These are phyloP conservation scores for Saitozyma sp. DNA, from an alignment of 768 basidiomycete genomes.

Conservation along the genomic window DNA sequence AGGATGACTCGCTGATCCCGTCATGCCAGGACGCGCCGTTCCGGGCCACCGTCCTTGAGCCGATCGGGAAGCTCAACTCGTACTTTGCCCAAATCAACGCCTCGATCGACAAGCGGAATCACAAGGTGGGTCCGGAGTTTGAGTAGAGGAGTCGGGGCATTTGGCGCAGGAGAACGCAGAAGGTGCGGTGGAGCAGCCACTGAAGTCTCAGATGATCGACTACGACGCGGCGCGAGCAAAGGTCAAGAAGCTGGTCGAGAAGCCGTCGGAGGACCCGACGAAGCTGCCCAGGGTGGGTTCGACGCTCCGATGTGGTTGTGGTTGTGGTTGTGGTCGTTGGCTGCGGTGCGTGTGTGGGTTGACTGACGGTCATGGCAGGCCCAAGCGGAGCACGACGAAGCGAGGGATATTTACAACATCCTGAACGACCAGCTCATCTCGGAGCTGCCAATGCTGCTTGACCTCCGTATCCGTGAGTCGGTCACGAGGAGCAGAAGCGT, in stretches of 20 bases:
- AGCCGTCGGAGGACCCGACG: slow-evolving; percentile 88
- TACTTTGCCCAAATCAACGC: slow-evolving; percentile 93
- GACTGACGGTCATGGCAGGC: slow-evolving; percentile 58
- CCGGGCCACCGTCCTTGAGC: slow-evolving; percentile 91
- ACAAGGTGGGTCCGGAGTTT: slow-evolving; percentile 66
- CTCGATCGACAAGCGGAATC: slow-evolving; percentile 88
- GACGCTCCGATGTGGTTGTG: not conserved
- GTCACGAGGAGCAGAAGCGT: not conserved
- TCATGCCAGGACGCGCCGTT: slow-evolving; percentile 78
- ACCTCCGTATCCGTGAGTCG: slow-evolving; percentile 73
- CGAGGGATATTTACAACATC: slow-evolving; percentile 88
- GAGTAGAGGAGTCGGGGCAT: too few relatives aligned
- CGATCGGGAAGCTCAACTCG: slow-evolving; percentile 92
- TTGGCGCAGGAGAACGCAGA: too few relatives aligned
- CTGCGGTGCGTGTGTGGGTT: slow-evolving; percentile 5
- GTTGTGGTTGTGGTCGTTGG: not conserved
- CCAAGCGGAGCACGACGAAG: slow-evolving; percentile 93
- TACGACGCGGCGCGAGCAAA: slow-evolving; percentile 90
- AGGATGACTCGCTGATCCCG: not conserved
- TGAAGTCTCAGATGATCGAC: slow-evolving; percentile 71
- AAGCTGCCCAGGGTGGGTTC: slow-evolving; percentile 75
- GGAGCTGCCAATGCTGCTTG: slow-evolving; percentile 88
- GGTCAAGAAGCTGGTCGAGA: slow-evolving; percentile 83
- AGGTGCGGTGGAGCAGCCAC: too few relatives aligned
- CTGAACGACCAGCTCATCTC: slow-evolving; percentile 87